phyloP scores from a whole-genome alignment of 2,329 filamentous ascomycete species.

The Fusarium citri region DNA sequence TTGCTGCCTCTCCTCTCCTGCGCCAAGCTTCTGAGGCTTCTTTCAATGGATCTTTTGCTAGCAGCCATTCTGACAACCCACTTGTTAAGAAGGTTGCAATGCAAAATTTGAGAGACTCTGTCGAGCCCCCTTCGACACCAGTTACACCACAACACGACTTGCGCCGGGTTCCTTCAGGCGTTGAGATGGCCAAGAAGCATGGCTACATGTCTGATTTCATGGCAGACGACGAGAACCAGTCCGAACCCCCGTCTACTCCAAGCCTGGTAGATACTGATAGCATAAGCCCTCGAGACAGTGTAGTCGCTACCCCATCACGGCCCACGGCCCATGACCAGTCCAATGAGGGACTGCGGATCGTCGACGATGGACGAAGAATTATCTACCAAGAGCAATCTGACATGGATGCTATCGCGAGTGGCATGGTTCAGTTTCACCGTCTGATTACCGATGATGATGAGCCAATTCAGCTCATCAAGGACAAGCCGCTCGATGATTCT shows the following conservation, averaged over 20 bases:
- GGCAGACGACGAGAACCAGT: constrained; percentile 47
- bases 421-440: constrained; percentile 42
- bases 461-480: constrained; percentile 39
- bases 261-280: constrained; percentile 49
- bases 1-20: constrained; percentile 27
- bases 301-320: constrained; percentile 44
- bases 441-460: constrained; percentile 40
- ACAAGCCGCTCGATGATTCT: constrained; percentile 16
- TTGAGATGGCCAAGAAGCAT: constrained; percentile 46
- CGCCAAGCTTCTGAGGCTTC: constrained; percentile 37
- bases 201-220: constrained; percentile 47
- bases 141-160: constrained; percentile 32
- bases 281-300: constrained; percentile 46
- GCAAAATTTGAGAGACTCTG: constrained; percentile 36
- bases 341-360: constrained; percentile 45
- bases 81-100: constrained; percentile 42
- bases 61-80: constrained; percentile 40
- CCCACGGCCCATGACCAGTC: constrained; percentile 40
- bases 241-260: constrained; percentile 47
- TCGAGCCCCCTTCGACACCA: constrained; percentile 34
- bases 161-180: constrained; percentile 42
- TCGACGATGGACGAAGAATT: constrained; percentile 46
- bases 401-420: constrained; percentile 40
- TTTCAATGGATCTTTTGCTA: constrained; percentile 37
- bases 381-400: constrained; percentile 46